Conservation (phyloP, 495 filamentous ascomycete genomes). For the Aspergillus conjunctus region DNA sequence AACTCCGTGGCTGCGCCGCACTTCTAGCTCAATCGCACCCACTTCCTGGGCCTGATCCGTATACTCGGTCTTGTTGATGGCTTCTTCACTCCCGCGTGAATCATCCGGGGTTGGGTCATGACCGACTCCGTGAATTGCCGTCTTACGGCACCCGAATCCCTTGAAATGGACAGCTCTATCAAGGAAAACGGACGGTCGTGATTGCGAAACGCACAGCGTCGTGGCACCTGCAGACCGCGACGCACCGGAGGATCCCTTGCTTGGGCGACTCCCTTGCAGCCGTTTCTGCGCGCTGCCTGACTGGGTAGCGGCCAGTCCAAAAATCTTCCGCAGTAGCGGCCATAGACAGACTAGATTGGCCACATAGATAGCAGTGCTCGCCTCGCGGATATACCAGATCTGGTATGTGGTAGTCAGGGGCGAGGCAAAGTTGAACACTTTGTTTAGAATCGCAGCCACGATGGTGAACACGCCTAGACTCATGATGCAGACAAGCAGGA, state of each 20-base stretch:
- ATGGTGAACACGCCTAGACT: conserved; percentile 65
- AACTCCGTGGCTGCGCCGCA: background rate
- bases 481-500: conserved; percentile 52
- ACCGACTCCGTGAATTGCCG: background rate
- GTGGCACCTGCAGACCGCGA: conserved; percentile 18
- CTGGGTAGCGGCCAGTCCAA: conserved; percentile 42
- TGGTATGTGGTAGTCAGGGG: conserved; percentile 53
- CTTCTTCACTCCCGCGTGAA: conserved; percentile 6
- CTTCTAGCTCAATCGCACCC: background rate
- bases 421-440: conserved; percentile 64
- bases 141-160: background rate
- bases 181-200: conserved; percentile 28
- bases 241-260: conserved; percentile 19
- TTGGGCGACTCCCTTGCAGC: conserved; percentile 19
- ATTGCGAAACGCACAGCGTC: conserved; percentile 18
- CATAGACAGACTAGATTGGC: conserved; percentile 67
- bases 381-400: conserved; percentile 69
- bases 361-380: conserved; percentile 62
- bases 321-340: conserved; percentile 57
- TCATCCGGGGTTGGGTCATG: background rate
- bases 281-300: conserved; percentile 34
- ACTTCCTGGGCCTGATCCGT: background rate
- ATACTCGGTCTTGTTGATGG: background rate
- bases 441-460: conserved; percentile 62
- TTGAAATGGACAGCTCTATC: conserved; percentile 19